Evolutionary conservation across 257 asterid species (phyloP), one percentile per base, ranked within the genome.

Genomic region (Forsythia suspensa): DNA sequence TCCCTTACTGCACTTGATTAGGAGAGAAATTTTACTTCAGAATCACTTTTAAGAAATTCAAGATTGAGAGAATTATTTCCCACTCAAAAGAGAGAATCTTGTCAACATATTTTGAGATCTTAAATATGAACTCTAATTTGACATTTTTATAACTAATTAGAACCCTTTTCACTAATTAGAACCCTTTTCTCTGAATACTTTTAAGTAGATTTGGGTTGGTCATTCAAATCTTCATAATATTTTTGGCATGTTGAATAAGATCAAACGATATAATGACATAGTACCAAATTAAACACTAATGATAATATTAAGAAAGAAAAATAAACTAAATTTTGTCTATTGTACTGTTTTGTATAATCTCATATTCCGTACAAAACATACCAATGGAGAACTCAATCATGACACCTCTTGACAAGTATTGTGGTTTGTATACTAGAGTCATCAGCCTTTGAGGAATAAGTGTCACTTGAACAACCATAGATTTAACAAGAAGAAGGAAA

Each of bases 71-170:
- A 76, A 81, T 78, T 72, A 12, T 41, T 70, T n/a, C 37, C 81
- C 89, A 82, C 85, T 75, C 74, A 38, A 46, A 76, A 81, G 65
- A 69, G 82, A 85, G 88, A 78, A 85, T 82, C 85, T 86, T 37
- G 24, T 20, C 71, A 75, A 78, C 80, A 44, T 76, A 76, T 83
- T 67, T n/a, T 67, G 46, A 77, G 80, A 82, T 85, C 34, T 29
- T 29, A 29, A 29, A 29, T 29, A 29, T 29, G 34, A 29, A 29
- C 0, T 29, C 85, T 55, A 55, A 4, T 44, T 55, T 55, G 65
- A 44, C 52, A 8, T 44, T 44, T 29, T 44, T 44, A 3, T 40
- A 40, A 40, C 42, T 3, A 40, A 4, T 43, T 43, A 43, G n/a
- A n/a, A 48, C 57, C 57, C 34, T 10, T 72, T 68, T 66, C 70